Evolutionary conservation across 2,329 filamentous ascomycete genomes (phyloP).

Genomic region (Phoma sp.): DNA sequence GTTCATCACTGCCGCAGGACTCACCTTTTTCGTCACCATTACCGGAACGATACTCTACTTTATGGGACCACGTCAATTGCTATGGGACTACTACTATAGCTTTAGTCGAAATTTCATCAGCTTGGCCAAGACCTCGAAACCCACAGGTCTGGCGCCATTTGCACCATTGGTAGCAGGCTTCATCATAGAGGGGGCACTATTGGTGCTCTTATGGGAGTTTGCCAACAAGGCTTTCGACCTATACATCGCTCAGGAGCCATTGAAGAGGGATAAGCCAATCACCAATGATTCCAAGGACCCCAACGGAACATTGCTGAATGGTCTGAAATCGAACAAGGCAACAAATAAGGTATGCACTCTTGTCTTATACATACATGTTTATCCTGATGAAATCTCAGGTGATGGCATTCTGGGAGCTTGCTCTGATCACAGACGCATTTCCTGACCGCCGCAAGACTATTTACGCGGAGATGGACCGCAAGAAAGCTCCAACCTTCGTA

Average conservation of each 20-base stretch:
- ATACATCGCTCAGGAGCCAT: constrained; percentile 79
- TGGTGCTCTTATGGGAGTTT: constrained; percentile 76
- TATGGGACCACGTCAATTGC: constrained; percentile 31
- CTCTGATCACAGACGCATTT: constrained; percentile 76
- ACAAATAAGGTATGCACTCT: constrained; percentile 66
- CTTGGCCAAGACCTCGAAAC: constrained; percentile 68
- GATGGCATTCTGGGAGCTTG: constrained; percentile 92
- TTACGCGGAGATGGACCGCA: constrained; percentile 85
- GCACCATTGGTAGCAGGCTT: constrained; percentile 61
- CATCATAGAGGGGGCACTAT: constrained; percentile 64
- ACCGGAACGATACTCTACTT: constrained; percentile 37
- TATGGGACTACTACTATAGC: constrained; percentile 64
- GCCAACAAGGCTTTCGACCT: constrained; percentile 78
- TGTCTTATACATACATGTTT: not conserved
- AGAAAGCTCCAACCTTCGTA: constrained; percentile 79
- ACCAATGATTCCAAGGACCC: constrained; percentile 87
- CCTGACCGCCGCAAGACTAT: constrained; percentile 78
- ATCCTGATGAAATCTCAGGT: constrained; percentile 53
- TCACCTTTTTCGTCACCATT: constrained; percentile 58
- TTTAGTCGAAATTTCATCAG: constrained; percentile 77
- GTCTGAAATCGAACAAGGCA: constrained; percentile 81
- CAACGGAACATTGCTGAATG: constrained; percentile 85
- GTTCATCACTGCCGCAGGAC: constrained; percentile 20
- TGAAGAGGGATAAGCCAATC: constrained; percentile 84
- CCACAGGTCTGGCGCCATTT: constrained; percentile 64